phyloP scores from a whole-genome alignment of 1,139 yeast species.

The Yamadazyma membranifaciens region DNA sequence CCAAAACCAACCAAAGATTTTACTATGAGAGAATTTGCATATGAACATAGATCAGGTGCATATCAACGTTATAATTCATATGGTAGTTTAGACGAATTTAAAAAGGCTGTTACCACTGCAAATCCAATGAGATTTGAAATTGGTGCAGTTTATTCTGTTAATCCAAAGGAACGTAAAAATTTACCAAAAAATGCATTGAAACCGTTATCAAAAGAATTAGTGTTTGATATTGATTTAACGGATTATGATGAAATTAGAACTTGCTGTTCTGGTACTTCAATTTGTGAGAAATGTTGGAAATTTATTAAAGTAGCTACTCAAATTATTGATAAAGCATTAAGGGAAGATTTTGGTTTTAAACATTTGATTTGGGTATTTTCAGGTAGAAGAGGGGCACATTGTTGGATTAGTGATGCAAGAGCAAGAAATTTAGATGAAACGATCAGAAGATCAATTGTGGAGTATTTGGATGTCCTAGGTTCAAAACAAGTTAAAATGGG shows the following conservation, averaged over 20 bases:
- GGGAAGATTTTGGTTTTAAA: slow-evolving; percentile 87
- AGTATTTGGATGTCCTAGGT: slow-evolving; percentile 76
- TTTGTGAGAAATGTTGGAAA: slow-evolving; percentile 91
- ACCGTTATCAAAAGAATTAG: slow-evolving; percentile 83
- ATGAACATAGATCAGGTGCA: slow-evolving; percentile 80
- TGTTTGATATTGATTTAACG: slow-evolving; percentile 95
- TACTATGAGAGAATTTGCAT: slow-evolving; percentile 90
- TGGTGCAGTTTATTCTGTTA: slow-evolving; percentile 87
- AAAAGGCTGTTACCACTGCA: slow-evolving; percentile 64
- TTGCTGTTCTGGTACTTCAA: slow-evolving; percentile 83
- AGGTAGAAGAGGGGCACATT: slow-evolving; percentile 99
- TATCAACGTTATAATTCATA: slow-evolving; percentile 89
- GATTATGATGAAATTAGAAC: slow-evolving; percentile 94
- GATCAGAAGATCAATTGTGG: slow-evolving; percentile 74
- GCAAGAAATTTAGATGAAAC: slow-evolving; percentile 75
- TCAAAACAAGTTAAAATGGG: slow-evolving; percentile 38
- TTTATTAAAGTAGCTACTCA: slow-evolving; percentile 86
- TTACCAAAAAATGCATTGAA: slow-evolving; percentile 79
- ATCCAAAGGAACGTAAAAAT: slow-evolving; percentile 80
- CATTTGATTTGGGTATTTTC: slow-evolving; percentile 94
- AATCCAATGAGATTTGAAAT: slow-evolving; percentile 92
- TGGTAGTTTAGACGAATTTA: slow-evolving; percentile 66
- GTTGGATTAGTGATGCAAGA: slow-evolving; percentile 90
- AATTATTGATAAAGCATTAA: slow-evolving; percentile 67
- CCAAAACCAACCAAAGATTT: slow-evolving; percentile 69